Base-by-base conservation (phyloP, 208 protist genomes). In the Leishmania braziliensis region DNA sequence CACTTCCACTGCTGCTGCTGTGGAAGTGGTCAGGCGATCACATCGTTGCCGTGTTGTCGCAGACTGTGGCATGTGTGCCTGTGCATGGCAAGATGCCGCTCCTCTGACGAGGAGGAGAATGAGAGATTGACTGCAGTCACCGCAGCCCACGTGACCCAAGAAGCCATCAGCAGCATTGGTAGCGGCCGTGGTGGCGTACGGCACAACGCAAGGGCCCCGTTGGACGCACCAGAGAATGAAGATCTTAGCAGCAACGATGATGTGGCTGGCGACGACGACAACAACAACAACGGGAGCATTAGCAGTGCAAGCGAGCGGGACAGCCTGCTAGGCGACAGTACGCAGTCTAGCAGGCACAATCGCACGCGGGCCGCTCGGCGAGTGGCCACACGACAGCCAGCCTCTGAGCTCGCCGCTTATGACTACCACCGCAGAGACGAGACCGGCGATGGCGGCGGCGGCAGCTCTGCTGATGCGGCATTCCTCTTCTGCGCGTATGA, bases 401-500 rank as follows among this genome's bases (percentile, higher is more conserved):
- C 12, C 62, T 43, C 62, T 66, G 29, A 33, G 23, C 62, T 1
- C 62, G 12, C 63, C 10, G 63, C 63, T 5, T 43, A 5, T 48
- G 29, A n/a, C 18, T 43, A 48, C 20, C 36, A 9, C 33, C 18
- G 65, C 65, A 26, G 65, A 29, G 36, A 48, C 36, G 33, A 1
- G 65, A 26, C 20, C 8, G 68, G 68, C 5, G 43, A 53, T 43
- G 8, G 8, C 8, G 68, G 68, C 20, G 68, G 68, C 68, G 6
- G 43, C 46, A 53, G 8, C 9, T 12, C 50, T 26, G 48, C 51
- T 12, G 50, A 62, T 39, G 51, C 71, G 4, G 14, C 68, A 8
- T 69, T 78, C 9, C 51, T 68, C 9, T 85, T 80, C 77, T 85
- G 82, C 39, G 74, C 74, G 12, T 85, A 74, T 8, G 77, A 85